A percentile compares a stretch with the other conserved stretches of the same genome.
Evolutionary conservation across 2,329 filamentous ascomycete genomes (phyloP).

Genomic region (Nemania sp.): DNA sequence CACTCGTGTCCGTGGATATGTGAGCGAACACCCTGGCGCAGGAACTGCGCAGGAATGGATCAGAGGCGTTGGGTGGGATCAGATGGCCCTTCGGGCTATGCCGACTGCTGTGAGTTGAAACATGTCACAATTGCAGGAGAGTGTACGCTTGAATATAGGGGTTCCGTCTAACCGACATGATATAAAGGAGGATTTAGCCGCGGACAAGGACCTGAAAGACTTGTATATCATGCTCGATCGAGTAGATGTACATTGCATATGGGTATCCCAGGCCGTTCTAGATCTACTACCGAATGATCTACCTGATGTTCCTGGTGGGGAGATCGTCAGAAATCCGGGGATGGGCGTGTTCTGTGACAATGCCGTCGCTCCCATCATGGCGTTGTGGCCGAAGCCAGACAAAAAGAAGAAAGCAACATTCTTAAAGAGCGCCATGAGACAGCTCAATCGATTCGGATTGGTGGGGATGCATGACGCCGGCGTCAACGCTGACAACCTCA

Average conservation of each 20-base stretch:
- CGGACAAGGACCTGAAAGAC: constrained; percentile 55
- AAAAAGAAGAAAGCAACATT: constrained; percentile 57
- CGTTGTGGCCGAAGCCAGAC: constrained; percentile 61
- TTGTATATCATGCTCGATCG: constrained; percentile 72
- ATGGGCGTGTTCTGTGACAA: constrained; percentile 75
- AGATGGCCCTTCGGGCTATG: constrained; percentile 67
- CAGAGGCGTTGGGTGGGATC: constrained; percentile 72
- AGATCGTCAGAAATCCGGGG: constrained; percentile 64
- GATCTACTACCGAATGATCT: constrained; percentile 59
- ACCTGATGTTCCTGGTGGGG: constrained; percentile 64
- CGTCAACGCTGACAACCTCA: constrained; percentile 57
- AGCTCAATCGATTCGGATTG: constrained; percentile 66
- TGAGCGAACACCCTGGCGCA: constrained; percentile 52
- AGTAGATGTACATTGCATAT: constrained; percentile 71
- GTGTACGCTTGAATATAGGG: constrained; percentile 23
- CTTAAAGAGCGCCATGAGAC: constrained; percentile 63
- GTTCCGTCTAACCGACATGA: constrained; percentile 24
- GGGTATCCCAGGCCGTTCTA: constrained; percentile 69
- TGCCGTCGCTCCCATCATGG: constrained; percentile 66
- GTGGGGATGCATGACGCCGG: constrained; percentile 74
- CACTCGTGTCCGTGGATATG: constrained; percentile 55
- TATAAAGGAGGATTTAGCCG: constrained; percentile 57
- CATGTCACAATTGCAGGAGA: constrained; percentile 18
- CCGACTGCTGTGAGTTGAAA: constrained; percentile 61
- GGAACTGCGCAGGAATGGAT: constrained; percentile 65